Evolutionary conservation across 768 basidiomycete species (phyloP).

Genomic region (Collybia nuda): DNA sequence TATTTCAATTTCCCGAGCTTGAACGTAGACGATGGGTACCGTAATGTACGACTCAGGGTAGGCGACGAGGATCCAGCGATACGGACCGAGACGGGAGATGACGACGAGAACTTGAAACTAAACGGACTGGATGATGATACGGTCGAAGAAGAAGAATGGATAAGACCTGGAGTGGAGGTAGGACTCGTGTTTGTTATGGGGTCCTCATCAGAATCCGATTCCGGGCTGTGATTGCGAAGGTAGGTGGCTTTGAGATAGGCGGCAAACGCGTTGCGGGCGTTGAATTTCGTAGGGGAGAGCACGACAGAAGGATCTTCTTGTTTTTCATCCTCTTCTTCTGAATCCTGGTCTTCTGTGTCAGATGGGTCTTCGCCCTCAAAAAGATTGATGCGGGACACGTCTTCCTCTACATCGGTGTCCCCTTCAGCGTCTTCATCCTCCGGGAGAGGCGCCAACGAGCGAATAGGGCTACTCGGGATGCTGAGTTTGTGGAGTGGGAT

Average conservation of each 20-base stretch:
- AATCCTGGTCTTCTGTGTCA: conserved; percentile 11
- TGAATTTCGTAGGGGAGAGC: conserved; percentile 10
- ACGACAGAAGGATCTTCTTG: conserved; percentile 13
- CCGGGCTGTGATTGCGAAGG: conserved; percentile 15
- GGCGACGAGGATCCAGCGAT: conserved; percentile 6
- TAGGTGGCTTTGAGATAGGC: conserved; percentile 16
- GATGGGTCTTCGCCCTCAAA: conserved; percentile 16
- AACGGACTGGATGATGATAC: conserved; percentile 3
- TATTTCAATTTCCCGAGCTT: conserved; percentile 14
- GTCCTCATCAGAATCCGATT: conserved; percentile 9
- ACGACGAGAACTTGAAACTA: conserved; percentile 11
- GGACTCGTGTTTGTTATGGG: background rate
- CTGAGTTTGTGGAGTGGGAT: conserved; percentile 13
- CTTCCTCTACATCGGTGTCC: conserved; percentile 19
- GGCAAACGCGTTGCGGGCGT: conserved; percentile 15
- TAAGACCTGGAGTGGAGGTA: conserved; percentile 5
- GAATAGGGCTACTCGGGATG: conserved; percentile 2
- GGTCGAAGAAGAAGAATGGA: conserved; percentile 5
- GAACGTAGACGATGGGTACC: background rate
- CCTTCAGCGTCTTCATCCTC: conserved; percentile 16
- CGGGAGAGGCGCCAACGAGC: background rate
- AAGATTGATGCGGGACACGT: conserved; percentile 15
- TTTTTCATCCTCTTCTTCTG: conserved; percentile 22
- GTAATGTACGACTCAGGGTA: background rate
- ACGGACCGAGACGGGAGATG: conserved; percentile 1